Base-by-base conservation (phyloP, 2,329 filamentous ascomycete species). In the Clonostachys sp. region DNA sequence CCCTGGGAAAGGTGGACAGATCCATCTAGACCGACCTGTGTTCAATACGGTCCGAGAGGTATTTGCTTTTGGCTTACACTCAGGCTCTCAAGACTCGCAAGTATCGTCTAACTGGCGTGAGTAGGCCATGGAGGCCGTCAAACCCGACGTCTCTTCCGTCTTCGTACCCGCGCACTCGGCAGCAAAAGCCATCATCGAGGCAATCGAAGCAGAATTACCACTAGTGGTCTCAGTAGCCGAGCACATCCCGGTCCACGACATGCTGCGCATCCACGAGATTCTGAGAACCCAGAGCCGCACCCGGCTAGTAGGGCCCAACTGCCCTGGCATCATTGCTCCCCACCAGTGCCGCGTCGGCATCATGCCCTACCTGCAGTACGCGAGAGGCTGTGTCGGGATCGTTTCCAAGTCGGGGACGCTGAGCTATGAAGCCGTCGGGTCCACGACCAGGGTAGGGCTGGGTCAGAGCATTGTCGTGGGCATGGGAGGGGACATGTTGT, bases 361-460 rank as follows among this genome's bases (percentile, higher is more conserved):
- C 39, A 71, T 71, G 67, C 67, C 67, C 1, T 67, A 65, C 44
- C 58, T 56, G 33, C 67, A 71, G 53, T 71, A 68, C 24, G 50
- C 47, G 2, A 77, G 81, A 1, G 88, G 87, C 1, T 77, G 80
- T 48, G 72, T 92, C 18, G 87, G 87, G 3, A 87, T 92, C 47
- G 80, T 89, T 4, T 86, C 86, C n/a, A 91, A 89, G 61, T 90
- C 86, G 1, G 88, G 87, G 1, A 92, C 88, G 0, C 67, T 92
- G 39, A 89, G 86, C 51, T 92, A 91, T 57, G 88, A 92, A 62
- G 82, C 87, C 3, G 87, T 91, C 1, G 87, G 84, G 0, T 84
- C 86, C 2, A 83, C 88, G 20, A 88, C 85, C 7, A 74, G 83
- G 51, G 83, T 80, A n/a, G 87, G 87, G 0, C 68, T 91, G 1